Percentiles rank a stretch among this genome's conserved stretches.
Evolutionary conservation across 1,139 yeast genomes (phyloP).

Genomic region (Entelexis sorbosivorans): DNA sequence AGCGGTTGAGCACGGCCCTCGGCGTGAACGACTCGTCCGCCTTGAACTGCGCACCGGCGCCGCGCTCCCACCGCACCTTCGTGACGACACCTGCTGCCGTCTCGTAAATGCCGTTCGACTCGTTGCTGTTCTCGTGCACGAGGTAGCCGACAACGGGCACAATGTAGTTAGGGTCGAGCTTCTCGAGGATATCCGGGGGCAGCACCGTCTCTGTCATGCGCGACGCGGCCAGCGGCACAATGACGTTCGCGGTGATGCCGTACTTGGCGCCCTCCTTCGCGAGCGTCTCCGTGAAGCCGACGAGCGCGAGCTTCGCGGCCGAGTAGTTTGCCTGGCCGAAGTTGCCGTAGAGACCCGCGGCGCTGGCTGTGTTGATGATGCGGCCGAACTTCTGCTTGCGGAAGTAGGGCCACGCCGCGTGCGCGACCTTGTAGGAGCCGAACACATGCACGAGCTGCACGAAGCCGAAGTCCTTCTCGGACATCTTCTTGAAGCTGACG

Average conservation of each 20-base stretch:
- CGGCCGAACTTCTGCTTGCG: constrained; percentile 79
- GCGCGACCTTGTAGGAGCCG: constrained; percentile 78
- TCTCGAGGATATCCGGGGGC: constrained; percentile 74
- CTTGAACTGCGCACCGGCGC: constrained; percentile 74
- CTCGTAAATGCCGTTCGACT: constrained; percentile 71
- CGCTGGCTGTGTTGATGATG: constrained; percentile 83
- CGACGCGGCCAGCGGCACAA: constrained; percentile 91
- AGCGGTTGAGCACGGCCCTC: constrained; percentile 65
- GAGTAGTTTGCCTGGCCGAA: constrained; percentile 96
- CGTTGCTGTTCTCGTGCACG: constrained; percentile 50
- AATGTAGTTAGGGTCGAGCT: constrained; percentile 74
- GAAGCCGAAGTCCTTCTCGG: constrained; percentile 63
- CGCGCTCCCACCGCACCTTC: constrained; percentile 91
- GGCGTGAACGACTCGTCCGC: constrained; percentile 73
- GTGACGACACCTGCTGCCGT: constrained; percentile 91
- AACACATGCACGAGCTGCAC: constrained; percentile 79
- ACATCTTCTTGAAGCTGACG: constrained; percentile 61
- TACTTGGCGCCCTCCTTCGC: constrained; percentile 87
- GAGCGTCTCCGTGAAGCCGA: constrained; percentile 86
- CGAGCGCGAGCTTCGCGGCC: constrained; percentile 82
- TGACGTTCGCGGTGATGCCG: constrained; percentile 73
- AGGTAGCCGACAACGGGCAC: constrained; percentile 81
- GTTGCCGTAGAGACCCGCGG: constrained; percentile 94
- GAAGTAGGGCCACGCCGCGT: constrained; percentile 90
- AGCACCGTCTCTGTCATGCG: constrained; percentile 89